These are phyloP conservation scores for Paramecium biaurelia DNA, from an alignment of 73 alveolate species.

Conservation along the genomic window DNA sequence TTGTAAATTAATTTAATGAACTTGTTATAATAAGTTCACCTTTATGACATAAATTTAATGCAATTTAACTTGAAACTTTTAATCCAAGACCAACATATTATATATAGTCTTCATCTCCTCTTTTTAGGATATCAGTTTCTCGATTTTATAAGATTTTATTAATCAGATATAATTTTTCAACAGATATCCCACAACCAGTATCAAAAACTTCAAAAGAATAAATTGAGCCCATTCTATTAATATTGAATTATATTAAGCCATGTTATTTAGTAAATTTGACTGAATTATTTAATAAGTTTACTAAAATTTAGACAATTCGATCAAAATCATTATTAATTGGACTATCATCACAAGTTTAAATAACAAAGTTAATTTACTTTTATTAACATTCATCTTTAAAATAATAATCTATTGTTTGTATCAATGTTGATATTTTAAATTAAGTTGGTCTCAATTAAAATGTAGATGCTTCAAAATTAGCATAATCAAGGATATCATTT, in stretches of 20 bases:
- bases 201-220: not conserved
- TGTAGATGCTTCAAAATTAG: not conserved
- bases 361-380: not conserved
- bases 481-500: conserved; percentile 62
- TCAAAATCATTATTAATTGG: not conserved
- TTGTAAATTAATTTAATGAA: not conserved
- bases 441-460: not conserved
- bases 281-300: conserved; percentile 26
- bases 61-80: not conserved
- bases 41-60: not conserved
- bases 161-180: not conserved
- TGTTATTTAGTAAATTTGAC: not conserved
- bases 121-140: not conserved
- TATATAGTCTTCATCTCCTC: conserved; percentile 14
- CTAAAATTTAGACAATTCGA: conserved; percentile 3
- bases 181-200: conserved; percentile 30
- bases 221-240: not conserved
- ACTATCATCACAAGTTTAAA: conserved; percentile 1
- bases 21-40: not conserved
- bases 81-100: conserved; percentile 21
- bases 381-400: not conserved
- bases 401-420: not conserved
- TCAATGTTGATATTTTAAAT: not conserved
- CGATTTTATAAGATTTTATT: not conserved
- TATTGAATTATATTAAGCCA: not conserved